Evolutionary conservation across 1,139 yeast genomes (phyloP).

Genomic region (Pichia inconspicua): DNA sequence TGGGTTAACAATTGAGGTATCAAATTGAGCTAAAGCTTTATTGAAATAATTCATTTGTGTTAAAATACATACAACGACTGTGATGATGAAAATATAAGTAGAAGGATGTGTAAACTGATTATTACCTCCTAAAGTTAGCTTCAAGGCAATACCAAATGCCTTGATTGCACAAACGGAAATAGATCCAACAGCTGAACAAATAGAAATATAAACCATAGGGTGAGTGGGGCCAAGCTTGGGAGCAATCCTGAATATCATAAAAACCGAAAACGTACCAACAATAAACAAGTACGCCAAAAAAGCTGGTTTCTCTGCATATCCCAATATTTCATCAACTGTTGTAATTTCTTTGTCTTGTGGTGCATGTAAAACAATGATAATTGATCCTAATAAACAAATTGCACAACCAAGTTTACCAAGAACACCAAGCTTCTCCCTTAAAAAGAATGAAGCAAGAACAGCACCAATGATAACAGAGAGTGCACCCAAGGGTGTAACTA

Average conservation of each 20-base stretch:
- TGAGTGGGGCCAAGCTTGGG: constrained; percentile 74
- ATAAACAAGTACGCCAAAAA: constrained; percentile 59
- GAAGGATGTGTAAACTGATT: constrained; percentile 83
- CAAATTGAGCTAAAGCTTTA: constrained; percentile 88
- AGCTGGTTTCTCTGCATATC: constrained; percentile 74
- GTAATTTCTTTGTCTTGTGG: constrained; percentile 86
- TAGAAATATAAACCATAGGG: constrained; percentile 85
- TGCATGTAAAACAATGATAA: constrained; percentile 85
- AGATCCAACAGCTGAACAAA: constrained; percentile 86
- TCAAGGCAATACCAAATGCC: constrained; percentile 89
- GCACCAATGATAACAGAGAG: constrained; percentile 87
- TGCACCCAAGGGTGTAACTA: constrained; percentile 91
- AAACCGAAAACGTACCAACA: constrained; percentile 60
- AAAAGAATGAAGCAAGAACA: constrained; percentile 74
- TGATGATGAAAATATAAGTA: constrained; percentile 72
- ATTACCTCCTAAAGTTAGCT: constrained; percentile 78
- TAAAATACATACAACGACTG: constrained; percentile 73
- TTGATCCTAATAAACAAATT: constrained; percentile 79
- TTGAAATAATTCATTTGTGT: constrained; percentile 93
- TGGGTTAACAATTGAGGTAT: constrained; percentile 88
- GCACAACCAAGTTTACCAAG: constrained; percentile 95
- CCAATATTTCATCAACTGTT: constrained; percentile 81
- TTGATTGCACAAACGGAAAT: constrained; percentile 88
- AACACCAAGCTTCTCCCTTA: constrained; percentile 80
- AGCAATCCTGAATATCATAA: constrained; percentile 77